These are phyloP conservation scores for Tetramitus jugosus DNA, from an alignment of 208 protist species.

Conservation along the genomic window DNA sequence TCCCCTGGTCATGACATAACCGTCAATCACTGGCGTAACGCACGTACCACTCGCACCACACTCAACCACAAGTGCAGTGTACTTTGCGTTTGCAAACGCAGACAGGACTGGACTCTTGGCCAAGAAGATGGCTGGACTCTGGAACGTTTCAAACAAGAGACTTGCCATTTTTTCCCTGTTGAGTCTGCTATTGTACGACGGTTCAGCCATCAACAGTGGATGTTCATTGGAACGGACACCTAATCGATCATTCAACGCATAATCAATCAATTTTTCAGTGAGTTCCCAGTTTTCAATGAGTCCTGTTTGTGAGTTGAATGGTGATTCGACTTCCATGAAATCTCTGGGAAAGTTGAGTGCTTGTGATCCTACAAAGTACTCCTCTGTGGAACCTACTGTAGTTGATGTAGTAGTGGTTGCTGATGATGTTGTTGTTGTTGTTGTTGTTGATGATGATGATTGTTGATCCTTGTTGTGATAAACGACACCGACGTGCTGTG, in stretches of 20 bases:
- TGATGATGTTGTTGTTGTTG: too few relatives aligned
- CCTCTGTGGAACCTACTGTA: neutral
- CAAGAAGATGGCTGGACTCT: constrained; percentile 39
- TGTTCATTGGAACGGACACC: constrained; percentile 28
- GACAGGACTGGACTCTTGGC: constrained; percentile 38
- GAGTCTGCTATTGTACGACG: neutral
- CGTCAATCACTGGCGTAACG: constrained; percentile 2
- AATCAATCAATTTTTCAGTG: constrained; percentile 31
- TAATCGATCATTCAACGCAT: constrained; percentile 30
- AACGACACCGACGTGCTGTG: neutral
- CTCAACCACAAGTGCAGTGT: constrained; percentile 31
- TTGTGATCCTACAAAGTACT: neutral
- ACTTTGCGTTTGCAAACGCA: constrained; percentile 32
- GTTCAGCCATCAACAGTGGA: constrained; percentile 34
- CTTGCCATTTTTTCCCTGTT: constrained; percentile 37
- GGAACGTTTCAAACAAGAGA: constrained; percentile 44
- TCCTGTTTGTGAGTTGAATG: neutral
- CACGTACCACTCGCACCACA: neutral
- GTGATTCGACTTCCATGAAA: neutral
- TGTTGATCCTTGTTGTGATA: neutral
- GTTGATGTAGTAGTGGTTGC: too few relatives aligned
- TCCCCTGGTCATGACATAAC: neutral
- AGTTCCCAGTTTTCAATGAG: constrained; percentile 32
- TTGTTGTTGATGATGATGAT: too few relatives aligned
- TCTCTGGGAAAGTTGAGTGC: neutral